phyloP scores from a whole-genome alignment of 2,329 filamentous ascomycete species.

The Ophiostoma piceae region DNA sequence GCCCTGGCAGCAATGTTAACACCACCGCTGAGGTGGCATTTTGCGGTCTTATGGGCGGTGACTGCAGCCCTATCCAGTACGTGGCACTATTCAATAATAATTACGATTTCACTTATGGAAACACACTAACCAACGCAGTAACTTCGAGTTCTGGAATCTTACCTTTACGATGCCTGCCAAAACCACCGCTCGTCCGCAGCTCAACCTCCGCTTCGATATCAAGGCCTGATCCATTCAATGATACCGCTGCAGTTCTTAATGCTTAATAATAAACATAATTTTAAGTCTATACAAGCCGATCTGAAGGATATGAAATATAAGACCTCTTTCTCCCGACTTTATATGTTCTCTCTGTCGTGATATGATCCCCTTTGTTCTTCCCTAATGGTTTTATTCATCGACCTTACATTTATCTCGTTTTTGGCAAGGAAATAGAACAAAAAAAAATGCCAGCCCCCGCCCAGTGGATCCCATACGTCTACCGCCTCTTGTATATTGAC shows the following conservation, averaged over 20 bases:
- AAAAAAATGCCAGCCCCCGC: too few species aligned
- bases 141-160: conserved; percentile 46
- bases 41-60: conserved; percentile 38
- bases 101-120: neutral
- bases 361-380: too few species aligned
- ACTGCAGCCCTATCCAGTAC: conserved; percentile 29
- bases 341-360: too few species aligned
- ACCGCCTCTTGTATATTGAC: too few species aligned
- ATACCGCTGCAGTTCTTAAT: neutral
- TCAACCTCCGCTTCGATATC: conserved; percentile 22
- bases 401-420: too few species aligned
- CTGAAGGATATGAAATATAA: too few species aligned
- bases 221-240: neutral
- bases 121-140: conserved; percentile 26
- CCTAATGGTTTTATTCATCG: too few species aligned
- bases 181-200: conserved; percentile 21
- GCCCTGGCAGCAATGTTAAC: conserved; percentile 40
- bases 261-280: too few species aligned
- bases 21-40: conserved; percentile 40
- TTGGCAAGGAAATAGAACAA: too few species aligned
- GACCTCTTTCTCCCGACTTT: too few species aligned
- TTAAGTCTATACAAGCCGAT: too few species aligned
- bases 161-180: conserved; percentile 39
- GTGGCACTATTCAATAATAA: neutral
- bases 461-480: too few species aligned